Conservation (phyloP, 352 stramenopile genomes). For the Pythium sukuiense region DNA sequence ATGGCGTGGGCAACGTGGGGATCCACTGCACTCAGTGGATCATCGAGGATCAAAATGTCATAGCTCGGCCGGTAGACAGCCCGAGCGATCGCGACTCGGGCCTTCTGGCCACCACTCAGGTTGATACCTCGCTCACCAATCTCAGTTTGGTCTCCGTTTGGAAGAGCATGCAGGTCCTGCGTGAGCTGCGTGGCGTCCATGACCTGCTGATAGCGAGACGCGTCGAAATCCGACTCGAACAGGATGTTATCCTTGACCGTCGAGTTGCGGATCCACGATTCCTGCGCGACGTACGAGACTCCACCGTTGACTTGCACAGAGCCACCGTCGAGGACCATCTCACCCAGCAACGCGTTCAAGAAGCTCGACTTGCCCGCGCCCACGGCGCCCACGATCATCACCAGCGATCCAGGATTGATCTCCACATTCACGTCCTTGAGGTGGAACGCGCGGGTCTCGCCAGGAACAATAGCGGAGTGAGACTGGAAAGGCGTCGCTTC, state of each 20-base stretch:
- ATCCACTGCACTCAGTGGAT: constrained; percentile 45
- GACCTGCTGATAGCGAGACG: constrained; percentile 34
- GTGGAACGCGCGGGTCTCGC: constrained; percentile 16
- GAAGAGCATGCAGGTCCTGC: constrained; percentile 66
- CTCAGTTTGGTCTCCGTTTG: constrained; percentile 70
- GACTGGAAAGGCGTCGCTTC: background rate
- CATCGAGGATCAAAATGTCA: constrained; percentile 46
- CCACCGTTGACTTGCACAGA: constrained; percentile 26
- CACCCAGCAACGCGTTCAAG: constrained; percentile 41
- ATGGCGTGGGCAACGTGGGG: constrained; percentile 40
- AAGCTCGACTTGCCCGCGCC: constrained; percentile 49
- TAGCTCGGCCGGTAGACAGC: constrained; percentile 35
- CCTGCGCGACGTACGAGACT: constrained; percentile 41
- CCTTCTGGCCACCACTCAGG: constrained; percentile 41
- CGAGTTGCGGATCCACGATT: constrained; percentile 44
- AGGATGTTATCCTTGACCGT: constrained; percentile 41
- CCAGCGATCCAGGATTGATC: constrained; percentile 50
- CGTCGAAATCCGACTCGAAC: constrained; percentile 34
- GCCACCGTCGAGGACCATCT: constrained; percentile 33
- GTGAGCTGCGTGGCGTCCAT: constrained; percentile 58
- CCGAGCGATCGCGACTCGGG: constrained; percentile 33
- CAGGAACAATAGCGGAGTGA: background rate
- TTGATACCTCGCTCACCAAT: constrained; percentile 60
- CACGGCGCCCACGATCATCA: constrained; percentile 50
- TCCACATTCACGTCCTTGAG: constrained; percentile 51